A percentile compares a stretch with the other conserved stretches of the same genome.
Evolutionary conservation across 768 basidiomycete genomes (phyloP).

Genomic region (Boletus speciosus): DNA sequence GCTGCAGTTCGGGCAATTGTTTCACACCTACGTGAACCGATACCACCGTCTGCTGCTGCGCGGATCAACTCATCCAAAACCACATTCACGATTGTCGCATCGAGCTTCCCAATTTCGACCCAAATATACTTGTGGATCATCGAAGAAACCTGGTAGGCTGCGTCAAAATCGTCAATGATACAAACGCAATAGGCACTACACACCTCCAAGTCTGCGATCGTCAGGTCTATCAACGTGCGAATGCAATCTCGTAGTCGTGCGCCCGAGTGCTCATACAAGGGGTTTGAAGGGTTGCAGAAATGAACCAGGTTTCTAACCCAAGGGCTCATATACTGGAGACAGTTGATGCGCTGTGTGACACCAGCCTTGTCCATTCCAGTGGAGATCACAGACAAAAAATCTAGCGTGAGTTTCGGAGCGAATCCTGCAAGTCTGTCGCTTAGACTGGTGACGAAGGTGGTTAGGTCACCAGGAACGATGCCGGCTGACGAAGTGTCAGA

Average conservation of each 20-base stretch:
- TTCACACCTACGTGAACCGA: conserved; percentile 73
- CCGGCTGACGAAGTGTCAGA: conserved; percentile 43
- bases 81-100: conserved; percentile 62
- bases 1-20: conserved; percentile 70
- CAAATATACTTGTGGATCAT: conserved; percentile 74
- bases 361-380: conserved; percentile 52
- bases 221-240: conserved; percentile 73
- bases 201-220: conserved; percentile 71
- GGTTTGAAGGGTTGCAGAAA: conserved; percentile 65
- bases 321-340: conserved; percentile 79
- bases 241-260: conserved; percentile 78
- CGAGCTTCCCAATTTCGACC: conserved; percentile 70
- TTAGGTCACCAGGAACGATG: conserved; percentile 65
- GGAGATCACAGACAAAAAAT: conserved; percentile 85
- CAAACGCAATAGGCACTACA: conserved; percentile 23
- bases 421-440: conserved; percentile 71
- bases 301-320: conserved; percentile 81
- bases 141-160: conserved; percentile 50
- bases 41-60: conserved; percentile 78
- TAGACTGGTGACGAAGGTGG: conserved; percentile 57
- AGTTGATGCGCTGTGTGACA: conserved; percentile 58
- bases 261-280: conserved; percentile 69
- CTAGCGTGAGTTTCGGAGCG: conserved; percentile 80
- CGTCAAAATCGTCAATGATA: conserved; percentile 2
- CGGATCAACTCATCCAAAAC: conserved; percentile 79